A percentile compares a stretch with the other conserved stretches of the same genome.
These are phyloP conservation scores for Ramalina peruviana DNA, from an alignment of 495 filamentous ascomycete species.

Conservation along the genomic window DNA sequence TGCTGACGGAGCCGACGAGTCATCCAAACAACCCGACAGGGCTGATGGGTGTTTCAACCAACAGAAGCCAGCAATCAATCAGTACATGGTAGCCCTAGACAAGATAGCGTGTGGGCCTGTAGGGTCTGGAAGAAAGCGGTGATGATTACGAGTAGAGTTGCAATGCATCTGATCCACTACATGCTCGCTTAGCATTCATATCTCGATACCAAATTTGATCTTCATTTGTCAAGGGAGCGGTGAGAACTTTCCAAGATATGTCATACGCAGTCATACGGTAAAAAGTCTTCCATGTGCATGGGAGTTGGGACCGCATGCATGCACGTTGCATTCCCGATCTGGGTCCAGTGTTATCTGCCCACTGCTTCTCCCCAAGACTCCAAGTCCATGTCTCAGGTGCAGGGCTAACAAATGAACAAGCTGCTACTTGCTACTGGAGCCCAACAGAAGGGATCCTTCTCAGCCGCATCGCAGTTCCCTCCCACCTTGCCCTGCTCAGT, in stretches of 20 bases:
- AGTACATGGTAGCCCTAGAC: no score
- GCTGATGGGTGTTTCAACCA: conserved; percentile 4
- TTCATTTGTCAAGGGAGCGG: background rate
- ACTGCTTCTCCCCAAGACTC: no score
- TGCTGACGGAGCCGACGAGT: no score
- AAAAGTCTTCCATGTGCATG: background rate
- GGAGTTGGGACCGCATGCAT: background rate
- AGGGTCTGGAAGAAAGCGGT: no score
- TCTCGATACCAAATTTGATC: no score
- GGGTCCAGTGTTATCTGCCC: no score
- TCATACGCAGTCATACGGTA: conserved; percentile 2
- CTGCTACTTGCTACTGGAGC: background rate
- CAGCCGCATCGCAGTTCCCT: background rate
- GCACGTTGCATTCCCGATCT: no score
- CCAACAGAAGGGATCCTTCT: background rate
- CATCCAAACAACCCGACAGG: background rate
- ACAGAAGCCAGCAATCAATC: background rate
- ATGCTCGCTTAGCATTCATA: no score
- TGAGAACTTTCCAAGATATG: conserved; percentile 5
- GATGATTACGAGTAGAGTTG: no score
- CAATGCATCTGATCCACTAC: no score
- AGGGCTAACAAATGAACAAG: background rate
- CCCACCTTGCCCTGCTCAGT: no score
- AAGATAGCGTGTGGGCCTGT: no score
- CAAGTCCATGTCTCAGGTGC: background rate